Evolutionary conservation across 73 alveolate species (phyloP), one percentile per base, ranked within the genome.

Genomic region (Loxodes magnus): DNA sequence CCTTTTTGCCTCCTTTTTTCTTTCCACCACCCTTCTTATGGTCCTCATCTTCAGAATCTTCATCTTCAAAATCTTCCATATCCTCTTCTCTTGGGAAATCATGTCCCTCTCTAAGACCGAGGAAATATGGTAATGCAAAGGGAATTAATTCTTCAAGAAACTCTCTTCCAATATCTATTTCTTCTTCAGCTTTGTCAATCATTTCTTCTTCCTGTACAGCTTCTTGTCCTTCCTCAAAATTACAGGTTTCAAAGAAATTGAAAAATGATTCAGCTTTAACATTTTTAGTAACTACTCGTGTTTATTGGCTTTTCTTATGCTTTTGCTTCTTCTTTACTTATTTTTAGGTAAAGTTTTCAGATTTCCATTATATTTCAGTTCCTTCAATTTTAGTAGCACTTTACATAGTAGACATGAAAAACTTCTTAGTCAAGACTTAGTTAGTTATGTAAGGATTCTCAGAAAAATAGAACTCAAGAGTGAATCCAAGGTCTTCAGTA

Each of bases 311-410:
- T 82, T 88, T 90, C 72, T 90, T 90, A 68, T 81, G 64, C 80
- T 87, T 87, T 33, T 82, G 81, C 83, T 86, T 90, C 81, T 90
- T 90, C 77, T 83, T 85, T 30, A 79, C 77, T 55, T 81, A 71
- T 90, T 90, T 90, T 34, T 63, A 55, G n/a, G 96, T 85, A 10
- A 82, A 72, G 64, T 90, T 79, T 41, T 73, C 95, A 36, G 84
- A 96, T 63, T 85, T 90, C 98, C 98, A 90, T 44, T 64, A 75
- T 30, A 90, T 82, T 42, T 56, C 80, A 36, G 92, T 85, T n/a
- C 94, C 82, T 61, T 82, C 84, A 35, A 85, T 76, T 68, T 85
- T 83, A 43, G 71, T 77, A 19, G 88, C 76, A n/a, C n/a, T n/a
- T n/a, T 22, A 72, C 84, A 52, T 62, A 67, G 24, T 73, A 72